phyloP scores from a whole-genome alignment of 371 early-diverging fungal species.

The Rhizomucor miehei region DNA sequence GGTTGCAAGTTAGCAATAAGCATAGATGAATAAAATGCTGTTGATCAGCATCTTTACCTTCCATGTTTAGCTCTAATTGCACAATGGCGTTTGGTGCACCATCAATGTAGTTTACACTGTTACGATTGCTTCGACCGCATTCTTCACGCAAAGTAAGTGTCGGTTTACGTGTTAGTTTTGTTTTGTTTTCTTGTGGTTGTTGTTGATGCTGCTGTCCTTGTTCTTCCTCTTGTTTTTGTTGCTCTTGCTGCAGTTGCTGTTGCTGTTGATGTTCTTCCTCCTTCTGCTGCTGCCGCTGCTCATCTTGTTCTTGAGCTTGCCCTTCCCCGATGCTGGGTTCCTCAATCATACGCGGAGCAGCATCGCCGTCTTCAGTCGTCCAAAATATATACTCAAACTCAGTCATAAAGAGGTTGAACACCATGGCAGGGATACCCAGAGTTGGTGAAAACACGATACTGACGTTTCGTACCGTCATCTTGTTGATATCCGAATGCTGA shows the following conservation, averaged over 20 bases:
- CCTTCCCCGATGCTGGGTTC: conserved; percentile 14
- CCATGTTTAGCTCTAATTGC: conserved; percentile 34
- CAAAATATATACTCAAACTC: conserved; percentile 67
- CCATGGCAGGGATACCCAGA: conserved; percentile 64
- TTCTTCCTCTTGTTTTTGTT: background rate
- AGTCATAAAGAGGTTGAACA: conserved; percentile 68
- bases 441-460: conserved; percentile 77
- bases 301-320: conserved; percentile 9
- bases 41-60: conserved; percentile 22
- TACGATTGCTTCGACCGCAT: conserved; percentile 33
- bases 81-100: conserved; percentile 46
- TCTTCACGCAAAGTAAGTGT: conserved; percentile 19
- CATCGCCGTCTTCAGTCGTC: conserved; percentile 38
- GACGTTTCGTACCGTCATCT: conserved; percentile 75
- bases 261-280: background rate
- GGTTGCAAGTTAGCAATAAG: too few relatives aligned
- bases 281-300: background rate
- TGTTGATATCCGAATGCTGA: conserved; percentile 57
- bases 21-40: background rate
- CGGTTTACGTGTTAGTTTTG: conserved; percentile 10
- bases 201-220: background rate
- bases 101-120: conserved; percentile 43
- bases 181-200: background rate
- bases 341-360: conserved; percentile 12
- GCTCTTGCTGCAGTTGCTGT: background rate